Base-by-base conservation (phyloP, 805 yeast species). In the Lachancea mirantina region DNA sequence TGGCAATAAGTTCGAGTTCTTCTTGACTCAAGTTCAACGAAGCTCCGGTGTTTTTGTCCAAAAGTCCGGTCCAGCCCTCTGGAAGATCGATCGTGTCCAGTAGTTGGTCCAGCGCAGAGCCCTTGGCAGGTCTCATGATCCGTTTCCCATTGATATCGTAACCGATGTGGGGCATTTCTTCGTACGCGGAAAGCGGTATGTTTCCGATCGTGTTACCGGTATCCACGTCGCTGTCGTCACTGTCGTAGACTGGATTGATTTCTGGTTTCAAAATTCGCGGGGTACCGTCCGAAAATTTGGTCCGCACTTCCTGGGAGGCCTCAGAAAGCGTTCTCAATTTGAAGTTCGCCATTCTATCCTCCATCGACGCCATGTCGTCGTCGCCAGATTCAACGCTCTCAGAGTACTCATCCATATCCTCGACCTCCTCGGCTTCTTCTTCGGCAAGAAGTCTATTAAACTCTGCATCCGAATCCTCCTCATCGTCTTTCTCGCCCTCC, bases 121-220 rank as follows among this genome's bases (percentile, higher is more conserved):
- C 95, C 50, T 84, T 81, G 7, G 97, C 98, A 8, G 99, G 99
- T 59, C 99, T 76, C 97, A 92, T 89, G 53, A 92, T 88, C 54
- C 98, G 76, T 57, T 88, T 89, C 51, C 99, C 98, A 56, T 92
- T 92, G 50, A 92, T 88, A 57, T 85, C 89, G 59, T 92, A 92
- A 37, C 98, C 97, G 39, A 92, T 76, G 55, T 92, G 98, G 1
- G 98, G 98, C 78, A 81, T 82, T 59, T 88, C 95, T 35, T 92
- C 98, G 55, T 92, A 92, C 2, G 95, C 95, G 13, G 89, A 74
- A 14, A 92, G 52, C 31, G 98, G 97, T 37, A 92, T 73, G 54
- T 92, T 84, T 30, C 98, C 98, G 46, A 92, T 84, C 4, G 96
- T 85, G 61, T 92, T 92, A 25, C 68, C 66, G 41, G 84, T 94